Conservation (phyloP, 371 early-diverging fungal genomes). For the Actinomortierella ambigua region DNA sequence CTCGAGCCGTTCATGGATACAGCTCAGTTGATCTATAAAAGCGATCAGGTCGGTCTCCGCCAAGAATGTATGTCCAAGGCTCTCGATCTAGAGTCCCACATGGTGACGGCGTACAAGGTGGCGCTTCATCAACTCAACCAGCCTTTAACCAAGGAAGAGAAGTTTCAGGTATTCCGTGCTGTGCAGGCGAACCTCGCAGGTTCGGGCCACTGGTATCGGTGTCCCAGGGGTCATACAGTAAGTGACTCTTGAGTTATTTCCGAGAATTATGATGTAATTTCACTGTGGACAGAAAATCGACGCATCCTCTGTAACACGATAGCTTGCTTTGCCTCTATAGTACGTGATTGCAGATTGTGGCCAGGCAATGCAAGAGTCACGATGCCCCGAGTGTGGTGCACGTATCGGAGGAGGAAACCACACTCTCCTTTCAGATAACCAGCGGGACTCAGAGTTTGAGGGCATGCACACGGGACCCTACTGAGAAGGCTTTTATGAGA, state of each 20-base stretch:
- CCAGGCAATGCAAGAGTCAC: slow-evolving; percentile 24
- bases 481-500: too few relatives aligned
- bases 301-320: not conserved
- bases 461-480: too few relatives aligned
- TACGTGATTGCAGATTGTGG: slow-evolving; percentile 53
- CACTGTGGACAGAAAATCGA: not conserved
- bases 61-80: not conserved
- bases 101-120: not conserved
- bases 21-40: not conserved
- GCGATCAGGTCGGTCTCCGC: not conserved
- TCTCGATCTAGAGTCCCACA: not conserved
- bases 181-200: slow-evolving; percentile 31
- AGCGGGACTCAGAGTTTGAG: too few relatives aligned
- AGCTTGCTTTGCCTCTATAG: slow-evolving; percentile 5
- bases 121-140: not conserved
- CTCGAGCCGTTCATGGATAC: slow-evolving; percentile 8
- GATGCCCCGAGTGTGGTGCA: slow-evolving; percentile 49
- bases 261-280: too few relatives aligned
- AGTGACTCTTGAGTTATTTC: too few relatives aligned
- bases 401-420: slow-evolving; percentile 28
- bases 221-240: slow-evolving; percentile 51
- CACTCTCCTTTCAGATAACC: not conserved
- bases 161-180: slow-evolving; percentile 31
- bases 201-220: slow-evolving; percentile 49
- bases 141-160: slow-evolving; percentile 10